Base-by-base conservation (phyloP, 208 protist genomes). In the Spongospora subterranea region DNA sequence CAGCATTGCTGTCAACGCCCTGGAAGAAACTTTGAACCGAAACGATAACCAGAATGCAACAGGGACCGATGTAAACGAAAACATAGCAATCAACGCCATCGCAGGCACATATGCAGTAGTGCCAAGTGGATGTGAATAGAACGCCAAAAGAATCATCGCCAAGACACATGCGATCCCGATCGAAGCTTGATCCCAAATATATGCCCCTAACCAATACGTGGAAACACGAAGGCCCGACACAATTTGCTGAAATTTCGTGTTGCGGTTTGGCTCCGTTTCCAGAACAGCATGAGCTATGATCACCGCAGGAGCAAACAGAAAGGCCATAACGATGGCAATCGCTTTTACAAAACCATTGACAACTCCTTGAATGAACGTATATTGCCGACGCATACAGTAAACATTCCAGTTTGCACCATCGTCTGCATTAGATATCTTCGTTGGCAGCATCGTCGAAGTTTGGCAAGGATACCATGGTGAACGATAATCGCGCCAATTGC, bases 161-260 rank as follows among this genome's bases (percentile, higher is more conserved):
- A 82, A 39, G 6, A 43, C 17, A 82, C 6, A 6, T n/a, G 17
- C 40, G 35, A 35, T 82, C 6, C 11, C 6, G 17, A 43, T n/a
- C 35, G 71, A 82, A 13, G n/a, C n/a, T n/a, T 82, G 71, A n/a
- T 92, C 91, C 64, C 64, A 90, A 0, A 92, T 17, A 45, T 53
- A 89, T 6, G 40, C 29, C 0, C 77, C 88, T 6, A 93, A 35
- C 93, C 92, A 95, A 71, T 93, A 95, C 0, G 40, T 32, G 13
- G 46, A n/a, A 0, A 90, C 24, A 40, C 53, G 46, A 0, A 93
- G 91, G 46, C 93, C 94, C 29, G 60, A 91, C 32, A 94, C 92
- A 60, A 92, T 29, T 65, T 95, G 94, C 29, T 93, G 91, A 65
- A 94, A 92, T 76, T 94, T 95, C 0, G 92, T 91, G 43, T 90